Evolutionary conservation across 2,329 filamentous ascomycete species (phyloP).

Genomic region (Neofusicoccum cordaticola): DNA sequence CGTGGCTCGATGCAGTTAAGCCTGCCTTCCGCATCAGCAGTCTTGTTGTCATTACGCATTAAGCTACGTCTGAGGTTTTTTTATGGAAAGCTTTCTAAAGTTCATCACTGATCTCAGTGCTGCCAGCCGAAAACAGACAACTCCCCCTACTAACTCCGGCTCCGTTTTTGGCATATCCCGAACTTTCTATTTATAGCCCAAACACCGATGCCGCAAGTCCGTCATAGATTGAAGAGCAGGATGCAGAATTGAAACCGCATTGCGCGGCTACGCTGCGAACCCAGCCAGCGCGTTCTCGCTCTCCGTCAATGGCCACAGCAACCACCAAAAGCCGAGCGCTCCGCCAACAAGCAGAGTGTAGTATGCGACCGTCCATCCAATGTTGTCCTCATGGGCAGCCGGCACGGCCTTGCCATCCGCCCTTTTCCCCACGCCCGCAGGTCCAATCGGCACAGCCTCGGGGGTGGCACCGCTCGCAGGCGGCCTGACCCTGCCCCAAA

Average conservation of each 20-base stretch:
- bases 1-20: not conserved
- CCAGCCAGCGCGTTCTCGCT: conserved; percentile 52
- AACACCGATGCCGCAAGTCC: not conserved
- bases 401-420: conserved; percentile 20
- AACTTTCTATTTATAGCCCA: not conserved
- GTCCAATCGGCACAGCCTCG: conserved; percentile 34
- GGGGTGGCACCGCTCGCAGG: conserved; percentile 24
- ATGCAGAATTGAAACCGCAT: not conserved
- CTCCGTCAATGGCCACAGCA: conserved; percentile 70
- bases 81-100: not conserved
- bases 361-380: conserved; percentile 72
- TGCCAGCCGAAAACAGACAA: not conserved
- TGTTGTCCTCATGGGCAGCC: conserved; percentile 29
- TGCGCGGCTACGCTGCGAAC: not conserved
- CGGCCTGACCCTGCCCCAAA: conserved; percentile 71
- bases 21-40: not conserved
- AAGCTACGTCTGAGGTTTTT: not conserved
- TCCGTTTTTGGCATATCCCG: not conserved
- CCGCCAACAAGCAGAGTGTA: conserved; percentile 74
- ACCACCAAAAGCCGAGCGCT: conserved; percentile 66
- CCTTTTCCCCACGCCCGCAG: conserved; percentile 29
- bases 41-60: not conserved
- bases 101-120: not conserved
- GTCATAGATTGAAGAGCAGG: not conserved
- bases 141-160: too few relatives aligned